Conservation (phyloP, 176 grass and related monocot genomes). For the barley (Hordeum vulgare) region MorexV3_pseudomolecules_assembly NC_058519.1:24595465-24595964, state of each 20-base stretch:
- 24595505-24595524: neutral
- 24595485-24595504: neutral
- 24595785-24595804: neutral
- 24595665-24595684: neutral
- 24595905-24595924: constrained; percentile 86
- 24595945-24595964: constrained; percentile 79
- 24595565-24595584: neutral
- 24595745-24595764: neutral
- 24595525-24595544: neutral
- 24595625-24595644: neutral
- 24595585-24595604: neutral
- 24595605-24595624: neutral
- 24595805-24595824: constrained; percentile 25
- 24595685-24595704: neutral
- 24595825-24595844: constrained; percentile 98
- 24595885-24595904: constrained; percentile 97
- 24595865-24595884: constrained; percentile 92
- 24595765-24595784: neutral
- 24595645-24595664: neutral
- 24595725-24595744: neutral
- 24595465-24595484: neutral
- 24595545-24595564: neutral
- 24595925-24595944: constrained; percentile 67
- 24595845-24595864: constrained; percentile 91
- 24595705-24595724: neutral